Conservation (phyloP, 345 rosid species). For the Erucastrum elatum region DNA sequence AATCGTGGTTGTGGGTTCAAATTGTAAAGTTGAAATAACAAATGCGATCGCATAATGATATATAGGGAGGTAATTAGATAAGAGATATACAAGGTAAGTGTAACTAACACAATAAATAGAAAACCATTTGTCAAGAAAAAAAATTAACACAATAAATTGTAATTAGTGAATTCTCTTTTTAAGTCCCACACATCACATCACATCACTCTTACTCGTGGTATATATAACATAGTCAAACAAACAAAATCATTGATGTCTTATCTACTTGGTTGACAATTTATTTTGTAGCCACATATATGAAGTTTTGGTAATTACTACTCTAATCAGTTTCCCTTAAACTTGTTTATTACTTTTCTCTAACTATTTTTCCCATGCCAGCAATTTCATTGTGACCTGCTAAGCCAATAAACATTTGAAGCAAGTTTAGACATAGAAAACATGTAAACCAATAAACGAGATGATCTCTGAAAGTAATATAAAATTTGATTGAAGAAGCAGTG, state of each 20-base stretch:
- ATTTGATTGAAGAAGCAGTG: conserved; percentile 9
- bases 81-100: not conserved
- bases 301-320: not conserved
- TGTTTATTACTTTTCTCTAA: not conserved
- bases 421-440: not conserved
- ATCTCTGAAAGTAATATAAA: not conserved
- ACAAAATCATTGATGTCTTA: not conserved
- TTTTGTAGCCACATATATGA: not conserved
- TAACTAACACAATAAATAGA: not conserved
- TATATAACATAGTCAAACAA: not conserved
- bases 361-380: not conserved
- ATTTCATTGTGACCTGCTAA: not conserved
- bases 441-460: not conserved
- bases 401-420: not conserved
- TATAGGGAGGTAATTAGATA: not conserved
- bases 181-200: not conserved
- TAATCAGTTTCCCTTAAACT: not conserved
- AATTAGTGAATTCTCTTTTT: not conserved
- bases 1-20: not conserved
- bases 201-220: not conserved
- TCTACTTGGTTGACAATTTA: conserved; percentile 3
- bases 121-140: too few species aligned
- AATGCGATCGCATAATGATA: not conserved
- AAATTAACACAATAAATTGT: not conserved
- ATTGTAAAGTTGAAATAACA: not conserved